These are phyloP conservation scores for Conidiobolus incongruus DNA, from an alignment of 371 early-diverging fungal genomes.

Conservation along the genomic window DNA sequence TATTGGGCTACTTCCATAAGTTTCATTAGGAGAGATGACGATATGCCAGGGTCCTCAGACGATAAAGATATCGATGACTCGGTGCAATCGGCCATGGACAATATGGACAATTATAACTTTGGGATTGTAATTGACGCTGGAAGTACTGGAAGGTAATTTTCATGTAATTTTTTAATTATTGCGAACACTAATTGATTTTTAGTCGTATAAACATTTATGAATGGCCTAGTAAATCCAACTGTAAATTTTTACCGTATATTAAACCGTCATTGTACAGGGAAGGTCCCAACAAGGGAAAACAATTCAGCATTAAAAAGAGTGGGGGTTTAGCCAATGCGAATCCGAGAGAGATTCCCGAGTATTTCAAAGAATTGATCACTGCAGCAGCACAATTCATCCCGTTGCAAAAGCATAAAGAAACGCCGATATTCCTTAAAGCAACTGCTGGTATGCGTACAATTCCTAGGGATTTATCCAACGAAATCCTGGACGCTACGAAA, in stretches of 20 bases:
- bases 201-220: slow-evolving; percentile 4
- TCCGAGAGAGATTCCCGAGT: slow-evolving; percentile 24
- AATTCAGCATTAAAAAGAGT: background rate
- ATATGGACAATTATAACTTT: slow-evolving; percentile 2
- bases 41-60: too few relatives aligned
- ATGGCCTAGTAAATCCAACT: background rate
- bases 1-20: too few relatives aligned
- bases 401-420: slow-evolving; percentile 18
- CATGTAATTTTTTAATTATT: background rate
- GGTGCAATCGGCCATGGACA: too few relatives aligned
- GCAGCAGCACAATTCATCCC: slow-evolving; percentile 57
- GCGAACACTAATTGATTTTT: background rate
- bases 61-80: too few relatives aligned
- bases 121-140: slow-evolving; percentile 6
- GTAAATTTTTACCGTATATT: slow-evolving; percentile 1
- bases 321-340: background rate
- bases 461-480: slow-evolving; percentile 19
- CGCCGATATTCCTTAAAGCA: slow-evolving; percentile 73
- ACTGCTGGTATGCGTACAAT: slow-evolving; percentile 87
- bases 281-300: background rate
- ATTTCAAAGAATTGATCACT: slow-evolving; percentile 43
- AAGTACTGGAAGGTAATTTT: slow-evolving; percentile 4
- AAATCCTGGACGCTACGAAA: slow-evolving; percentile 25
- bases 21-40: too few relatives aligned
- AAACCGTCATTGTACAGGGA: background rate